Evolutionary conservation across 768 basidiomycete species (phyloP).

Genomic region (Omphalotus guepiniiformis): DNA sequence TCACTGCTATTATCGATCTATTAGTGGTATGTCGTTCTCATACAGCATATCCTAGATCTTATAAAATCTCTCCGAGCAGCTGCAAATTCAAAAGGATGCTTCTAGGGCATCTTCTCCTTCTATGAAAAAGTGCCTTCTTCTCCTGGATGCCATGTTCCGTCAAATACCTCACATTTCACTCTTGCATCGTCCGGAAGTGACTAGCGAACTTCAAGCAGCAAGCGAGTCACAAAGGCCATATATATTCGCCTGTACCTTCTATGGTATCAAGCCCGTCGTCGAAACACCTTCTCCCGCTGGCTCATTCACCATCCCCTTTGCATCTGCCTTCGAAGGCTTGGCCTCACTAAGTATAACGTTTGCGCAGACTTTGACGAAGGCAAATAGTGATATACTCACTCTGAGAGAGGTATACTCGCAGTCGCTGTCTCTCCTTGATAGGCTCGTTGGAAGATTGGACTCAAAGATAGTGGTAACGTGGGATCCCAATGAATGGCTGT

Average conservation of each 20-base stretch:
- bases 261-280: constrained; percentile 37
- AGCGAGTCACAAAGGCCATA: constrained; percentile 37
- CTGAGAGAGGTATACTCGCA: constrained; percentile 51
- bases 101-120: constrained; percentile 29
- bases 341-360: constrained; percentile 42
- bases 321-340: constrained; percentile 53
- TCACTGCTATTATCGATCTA: constrained; percentile 62
- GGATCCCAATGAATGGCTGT: constrained; percentile 65
- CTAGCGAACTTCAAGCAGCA: constrained; percentile 28
- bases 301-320: constrained; percentile 45
- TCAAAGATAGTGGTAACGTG: constrained; percentile 43
- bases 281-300: constrained; percentile 16
- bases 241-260: constrained; percentile 59
- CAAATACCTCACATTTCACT: constrained; percentile 49
- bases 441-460: constrained; percentile 42
- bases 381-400: constrained; percentile 20
- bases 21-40: constrained; percentile 44
- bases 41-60: constrained; percentile 1
- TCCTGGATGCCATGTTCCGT: constrained; percentile 50
- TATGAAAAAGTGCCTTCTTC: constrained; percentile 39
- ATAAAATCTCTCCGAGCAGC: constrained; percentile 18
- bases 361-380: constrained; percentile 31
- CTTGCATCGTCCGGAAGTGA: constrained; percentile 45
- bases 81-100: constrained; percentile 32
- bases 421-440: constrained; percentile 46